Evolutionary conservation across 441 rosid genomes (phyloP).

Genomic region (Mallotus japonicus): DNA sequence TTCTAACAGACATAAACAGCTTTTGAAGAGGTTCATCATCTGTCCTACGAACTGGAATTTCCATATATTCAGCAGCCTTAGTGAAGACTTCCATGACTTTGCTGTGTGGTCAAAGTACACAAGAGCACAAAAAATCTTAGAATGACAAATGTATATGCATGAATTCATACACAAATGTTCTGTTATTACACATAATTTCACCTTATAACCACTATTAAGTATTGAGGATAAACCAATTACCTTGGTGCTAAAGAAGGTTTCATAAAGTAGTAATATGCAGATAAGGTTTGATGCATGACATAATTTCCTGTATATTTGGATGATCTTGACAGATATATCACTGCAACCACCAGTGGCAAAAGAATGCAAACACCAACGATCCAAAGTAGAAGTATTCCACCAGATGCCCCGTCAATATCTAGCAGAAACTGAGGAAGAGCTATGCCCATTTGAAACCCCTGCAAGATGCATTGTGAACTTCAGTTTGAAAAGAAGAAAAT

Average conservation of each 20-base stretch:
- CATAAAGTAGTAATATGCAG: slow-evolving; percentile 86
- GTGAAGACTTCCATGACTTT: slow-evolving; percentile 97
- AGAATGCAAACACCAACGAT: slow-evolving; percentile 97
- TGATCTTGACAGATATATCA: slow-evolving; percentile 90
- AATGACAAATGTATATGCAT: background rate
- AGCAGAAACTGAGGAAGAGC: slow-evolving; percentile 96
- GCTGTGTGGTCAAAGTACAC: slow-evolving; percentile 45
- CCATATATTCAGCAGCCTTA: slow-evolving; percentile 96
- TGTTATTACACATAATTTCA: background rate
- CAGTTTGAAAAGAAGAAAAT: slow-evolving; percentile 20
- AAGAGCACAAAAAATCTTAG: slow-evolving; percentile 18
- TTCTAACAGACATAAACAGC: slow-evolving; percentile 91
- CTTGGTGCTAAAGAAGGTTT: slow-evolving; percentile 98
- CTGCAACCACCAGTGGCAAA: slow-evolving; percentile 93
- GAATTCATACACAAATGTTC: background rate
- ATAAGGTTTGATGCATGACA: slow-evolving; percentile 96
- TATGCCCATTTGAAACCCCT: slow-evolving; percentile 99
- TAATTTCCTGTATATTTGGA: slow-evolving; percentile 96
- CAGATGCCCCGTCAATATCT: slow-evolving; percentile 91
- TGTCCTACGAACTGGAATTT: slow-evolving; percentile 93
- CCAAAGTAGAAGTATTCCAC: slow-evolving; percentile 96
- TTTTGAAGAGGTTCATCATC: slow-evolving; percentile 97
- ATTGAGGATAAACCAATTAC: slow-evolving; percentile 35
- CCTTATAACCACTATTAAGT: background rate
- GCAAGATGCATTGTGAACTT: slow-evolving; percentile 29